These are phyloP conservation scores for Zasmidium angulare DNA, from an alignment of 2,329 filamentous ascomycete species.

Conservation along the genomic window DNA sequence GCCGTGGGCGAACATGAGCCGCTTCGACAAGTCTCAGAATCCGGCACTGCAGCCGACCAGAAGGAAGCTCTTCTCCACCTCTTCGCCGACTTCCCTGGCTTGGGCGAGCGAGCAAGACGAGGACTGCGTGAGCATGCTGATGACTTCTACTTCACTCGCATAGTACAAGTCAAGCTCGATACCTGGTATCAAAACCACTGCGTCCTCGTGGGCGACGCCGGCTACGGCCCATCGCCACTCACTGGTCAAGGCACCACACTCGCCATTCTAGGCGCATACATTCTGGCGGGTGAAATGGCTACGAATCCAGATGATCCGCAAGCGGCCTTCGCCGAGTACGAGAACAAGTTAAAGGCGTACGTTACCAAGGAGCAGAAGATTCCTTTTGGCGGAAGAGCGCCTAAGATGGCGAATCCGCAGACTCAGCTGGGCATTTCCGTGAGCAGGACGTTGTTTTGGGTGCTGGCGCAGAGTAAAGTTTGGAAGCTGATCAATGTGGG, in stretches of 20 bases:
- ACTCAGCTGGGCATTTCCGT: slow-evolving; percentile 25
- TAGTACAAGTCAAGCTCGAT: slow-evolving; percentile 41
- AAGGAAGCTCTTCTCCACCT: slow-evolving; percentile 9
- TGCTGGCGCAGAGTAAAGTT: slow-evolving; percentile 14
- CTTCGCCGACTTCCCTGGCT: slow-evolving; percentile 13
- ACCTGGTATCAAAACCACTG: slow-evolving; percentile 37
- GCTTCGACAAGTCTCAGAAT: not conserved
- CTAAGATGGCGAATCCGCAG: slow-evolving; percentile 25
- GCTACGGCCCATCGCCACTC: slow-evolving; percentile 37
- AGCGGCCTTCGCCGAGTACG: slow-evolving; percentile 24
- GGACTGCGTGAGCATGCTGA: slow-evolving; percentile 22
- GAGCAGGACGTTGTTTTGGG: slow-evolving; percentile 22
- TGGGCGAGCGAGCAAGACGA: slow-evolving; percentile 9
- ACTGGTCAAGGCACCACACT: slow-evolving; percentile 35
- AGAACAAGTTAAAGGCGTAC: slow-evolving; percentile 21
- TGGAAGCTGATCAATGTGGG: slow-evolving; percentile 11
- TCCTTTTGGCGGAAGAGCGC: slow-evolving; percentile 28
- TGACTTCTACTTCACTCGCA: slow-evolving; percentile 48
- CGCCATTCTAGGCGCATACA: slow-evolving; percentile 41
- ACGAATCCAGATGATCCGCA: slow-evolving; percentile 13
- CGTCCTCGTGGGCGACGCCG: slow-evolving; percentile 42
- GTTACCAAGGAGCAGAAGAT: slow-evolving; percentile 29
- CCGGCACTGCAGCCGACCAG: slow-evolving; percentile 10
- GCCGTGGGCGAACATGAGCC: not conserved
- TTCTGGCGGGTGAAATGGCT: slow-evolving; percentile 30